Evolutionary conservation across 2,329 filamentous ascomycete species (phyloP), one percentile per base, ranked within the genome.

Genomic region (Volutella citrinella): DNA sequence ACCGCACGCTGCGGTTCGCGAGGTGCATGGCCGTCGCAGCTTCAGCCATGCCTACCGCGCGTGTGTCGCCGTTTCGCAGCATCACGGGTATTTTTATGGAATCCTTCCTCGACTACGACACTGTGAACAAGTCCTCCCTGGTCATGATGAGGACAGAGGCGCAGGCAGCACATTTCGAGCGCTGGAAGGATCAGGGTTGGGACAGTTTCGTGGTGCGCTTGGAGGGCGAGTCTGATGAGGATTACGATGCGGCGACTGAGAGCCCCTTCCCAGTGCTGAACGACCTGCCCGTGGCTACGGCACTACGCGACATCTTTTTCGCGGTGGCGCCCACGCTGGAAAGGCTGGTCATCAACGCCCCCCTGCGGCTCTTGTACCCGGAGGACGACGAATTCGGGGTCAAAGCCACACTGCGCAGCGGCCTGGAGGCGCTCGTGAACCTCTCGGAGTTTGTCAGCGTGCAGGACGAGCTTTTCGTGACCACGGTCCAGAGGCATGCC

Each of bases 401-500:
- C 3, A 17, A 37, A 3, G 27, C 30, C 2, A 10, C 43, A 3
- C 32, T 54, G 2, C 42, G 49, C 13, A 23, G 30, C 0, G 51
- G 35, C 0, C 53, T 55, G 3, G 38, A 48, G 13, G 35, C 48
- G 1, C 25, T 55, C 2, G 33, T 38, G 4, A 44, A 54, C 4
- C 2, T 55, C 2, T 49, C 54, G 31, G 51, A 54, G 9, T 35
- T 54, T 6, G 33, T 46, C 15, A 52, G 49, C 15, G 23, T 53
- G 6, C 32, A 36, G 5, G 51, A 54, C 13, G 38, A 51, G 14
- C 30, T 54, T 2, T 42, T 16, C 18, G 20, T 53, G 3, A 25
- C 13, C 2, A 40, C 35, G 2, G 9, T 12, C 4, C 9, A 14
- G 6, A 3, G 10, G 10, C 7, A 12, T 3, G 12, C 22, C 7